Base-by-base conservation (phyloP, 768 basidiomycete species). In the Termitomyces sp. region DNA sequence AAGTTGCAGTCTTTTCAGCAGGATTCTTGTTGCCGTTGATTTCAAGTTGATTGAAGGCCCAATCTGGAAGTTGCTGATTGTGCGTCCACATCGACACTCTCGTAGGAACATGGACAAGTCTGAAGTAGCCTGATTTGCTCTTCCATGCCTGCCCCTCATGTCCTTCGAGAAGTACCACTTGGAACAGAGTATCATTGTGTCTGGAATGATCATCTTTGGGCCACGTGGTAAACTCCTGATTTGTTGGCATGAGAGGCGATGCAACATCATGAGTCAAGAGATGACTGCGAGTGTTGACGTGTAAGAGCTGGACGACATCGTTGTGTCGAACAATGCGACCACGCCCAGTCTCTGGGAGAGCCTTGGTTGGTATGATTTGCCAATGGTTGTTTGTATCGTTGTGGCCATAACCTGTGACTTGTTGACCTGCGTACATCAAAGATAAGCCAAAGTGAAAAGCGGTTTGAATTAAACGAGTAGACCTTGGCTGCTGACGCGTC, bases 221-320 rank as follows among this genome's bases (percentile, higher is more conserved):
- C 85, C 87, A 89, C 0, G 97, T 98, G 6, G 97, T 99, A 73
- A 98, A 95, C 72, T 99, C 97, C 69, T 98, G 95, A 71, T 98
- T 98, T 50, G 97, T 99, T 16, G 97, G 88, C 89, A 93, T 95
- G 51, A 95, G 82, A 5, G 97, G 92, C 1, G 93, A 97, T 0
- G 97, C 97, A 58, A 99, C 97, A 70, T 99, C 97, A 66, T 99
- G 97, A 2, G 95, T 97, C 46, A 99, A 75, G 48, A 99, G 86
- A 58, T 86, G 73, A 1, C 86, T 84, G 61, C 95, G 78, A 11
- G 95, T 96, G 70, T 83, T 84, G 68, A 93, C 82, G 67, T 99
- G 97, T 24, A 94, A 78, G 20, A 98, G 82, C 67, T 93, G 95
- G 63, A 98, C 80, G 55, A 92, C 73, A 70, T 98, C 97, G 59